These are phyloP conservation scores for Geotrichum klebahnii DNA, from an alignment of 1,139 yeast species.

Conservation along the genomic window DNA sequence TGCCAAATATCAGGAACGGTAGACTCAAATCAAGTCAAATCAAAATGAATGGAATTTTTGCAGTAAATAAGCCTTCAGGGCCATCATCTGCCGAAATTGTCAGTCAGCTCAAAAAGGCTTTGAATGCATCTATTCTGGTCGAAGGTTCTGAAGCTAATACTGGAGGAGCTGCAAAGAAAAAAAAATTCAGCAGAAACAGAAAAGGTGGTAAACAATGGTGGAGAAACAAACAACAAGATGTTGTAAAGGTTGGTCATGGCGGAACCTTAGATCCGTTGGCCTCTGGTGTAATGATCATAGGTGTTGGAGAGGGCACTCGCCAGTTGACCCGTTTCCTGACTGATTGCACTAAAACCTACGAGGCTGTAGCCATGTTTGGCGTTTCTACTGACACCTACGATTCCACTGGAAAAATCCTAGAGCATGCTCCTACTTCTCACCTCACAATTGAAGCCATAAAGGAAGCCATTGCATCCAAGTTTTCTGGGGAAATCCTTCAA, in stretches of 20 bases:
- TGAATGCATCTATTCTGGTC: constrained; percentile 60
- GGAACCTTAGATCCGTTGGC: constrained; percentile 97
- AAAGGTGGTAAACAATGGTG: constrained; percentile 34
- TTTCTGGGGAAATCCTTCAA: constrained; percentile 75
- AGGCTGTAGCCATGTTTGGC: constrained; percentile 81
- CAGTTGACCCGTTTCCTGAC: constrained; percentile 66
- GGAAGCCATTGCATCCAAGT: constrained; percentile 49
- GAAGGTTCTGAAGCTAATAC: constrained; percentile 32
- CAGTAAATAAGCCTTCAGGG: constrained; percentile 87
- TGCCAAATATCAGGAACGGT: too few relatives aligned
- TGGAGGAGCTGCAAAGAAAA: constrained; percentile 10
- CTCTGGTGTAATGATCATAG: constrained; percentile 85
- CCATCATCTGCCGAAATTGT: constrained; percentile 74
- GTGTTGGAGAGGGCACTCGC: constrained; percentile 88
- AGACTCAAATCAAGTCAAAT: not conserved
- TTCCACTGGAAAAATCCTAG: constrained; percentile 75
- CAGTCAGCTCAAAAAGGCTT: constrained; percentile 56
- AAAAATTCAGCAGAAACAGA: constrained; percentile 23
- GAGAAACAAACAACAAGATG: constrained; percentile 16
- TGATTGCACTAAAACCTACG: constrained; percentile 62
- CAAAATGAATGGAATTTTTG: constrained; percentile 62
- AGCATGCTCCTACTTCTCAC: constrained; percentile 55
- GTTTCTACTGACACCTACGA: constrained; percentile 93
- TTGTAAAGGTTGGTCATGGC: constrained; percentile 89
- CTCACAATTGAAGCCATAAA: constrained; percentile 54